Base-by-base conservation (phyloP, 139 green algal species). In the Pseudopediastrum boryanum region DNA sequence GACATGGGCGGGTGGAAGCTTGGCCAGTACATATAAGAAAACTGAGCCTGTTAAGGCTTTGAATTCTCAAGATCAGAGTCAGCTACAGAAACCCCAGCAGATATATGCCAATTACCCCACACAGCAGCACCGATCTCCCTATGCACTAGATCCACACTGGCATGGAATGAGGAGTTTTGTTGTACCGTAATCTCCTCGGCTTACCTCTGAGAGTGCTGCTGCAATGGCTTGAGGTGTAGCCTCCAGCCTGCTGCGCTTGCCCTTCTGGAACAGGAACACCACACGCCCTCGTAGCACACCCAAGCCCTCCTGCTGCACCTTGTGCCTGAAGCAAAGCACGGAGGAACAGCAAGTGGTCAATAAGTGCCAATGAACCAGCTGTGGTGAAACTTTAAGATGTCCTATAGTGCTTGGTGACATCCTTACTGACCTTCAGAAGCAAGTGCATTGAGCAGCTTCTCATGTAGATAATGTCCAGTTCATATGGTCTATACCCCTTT, bases 221-320 rank as follows among this genome's bases (percentile, higher is more conserved):
- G 36, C 7, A 29, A 65, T 65, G 56, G 56, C 36, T 27, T 41
- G 27, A 67, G n/a, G 36, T n/a, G n/a, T n/a, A n/a, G n/a, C n/a
- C n/a, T n/a, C n/a, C n/a, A n/a, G n/a, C 33, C 61, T 59, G 10
- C 44, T 62, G 36, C 61, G 72, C 48, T 86, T 86, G 43, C 78
- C 80, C 38, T 85, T 85, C 41, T 90, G 85, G 43, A 90, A 54
- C 43, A 61, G 79, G 75, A 87, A 83, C 4, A 80, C 64, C 1
- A 90, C 75, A 19, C 69, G 58, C 23, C 83, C 65, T 4, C 73
- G 71, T 64, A 86, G 85, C 71, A 85, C 81, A 25, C 43, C 72
- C 0, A 46, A 71, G 2, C 75, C 84, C 38, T 91, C 84, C 38
- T 88, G 87, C 4, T 81, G n/a, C 38, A 91, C 70, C 79, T 87